Percentiles rank a stretch among this genome's conserved stretches.
These are phyloP conservation scores for Berkeleyomyces rouxiae DNA, from an alignment of 2,329 filamentous ascomycete species.

Conservation along the genomic window DNA sequence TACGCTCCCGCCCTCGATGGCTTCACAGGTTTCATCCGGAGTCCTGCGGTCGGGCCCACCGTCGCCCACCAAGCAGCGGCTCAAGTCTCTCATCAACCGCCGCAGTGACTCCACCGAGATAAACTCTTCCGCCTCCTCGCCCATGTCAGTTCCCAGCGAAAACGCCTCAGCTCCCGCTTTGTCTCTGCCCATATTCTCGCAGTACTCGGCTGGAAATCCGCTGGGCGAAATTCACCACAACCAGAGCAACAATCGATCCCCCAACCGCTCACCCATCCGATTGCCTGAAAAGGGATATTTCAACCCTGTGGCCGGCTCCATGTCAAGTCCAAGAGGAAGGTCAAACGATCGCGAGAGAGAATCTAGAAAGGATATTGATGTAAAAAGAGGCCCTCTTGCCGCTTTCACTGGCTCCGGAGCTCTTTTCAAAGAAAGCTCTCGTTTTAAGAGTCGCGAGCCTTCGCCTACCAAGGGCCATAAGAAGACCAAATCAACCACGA, in stretches of 20 bases:
- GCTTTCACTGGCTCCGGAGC: conserved; percentile 1
- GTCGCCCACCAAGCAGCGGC: conserved; percentile 9
- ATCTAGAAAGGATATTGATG: conserved; percentile 17
- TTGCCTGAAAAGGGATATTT: conserved; percentile 6
- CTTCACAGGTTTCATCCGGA: conserved; percentile 11
- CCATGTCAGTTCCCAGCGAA: conserved; percentile 8
- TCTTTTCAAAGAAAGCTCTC: conserved; percentile 15
- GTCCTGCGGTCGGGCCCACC: conserved; percentile 9
- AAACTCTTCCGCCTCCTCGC: conserved; percentile 7
- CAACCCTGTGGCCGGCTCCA: not conserved
- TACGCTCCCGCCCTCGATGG: not conserved
- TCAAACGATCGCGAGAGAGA: conserved; percentile 21
- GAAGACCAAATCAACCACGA: conserved; percentile 71
- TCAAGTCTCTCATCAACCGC: conserved; percentile 12
- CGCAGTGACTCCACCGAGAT: conserved; percentile 11
- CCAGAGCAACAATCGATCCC: conserved; percentile 4
- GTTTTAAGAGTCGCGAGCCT: conserved; percentile 25
- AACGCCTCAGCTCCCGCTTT: conserved; percentile 4
- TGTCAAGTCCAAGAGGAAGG: not conserved
- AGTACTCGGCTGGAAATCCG: conserved; percentile 9
- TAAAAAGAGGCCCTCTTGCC: conserved; percentile 5
- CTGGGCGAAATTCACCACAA: conserved; percentile 11
- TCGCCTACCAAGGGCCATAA: conserved; percentile 44
- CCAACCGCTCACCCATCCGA: conserved; percentile 7
- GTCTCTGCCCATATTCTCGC: conserved; percentile 10